phyloP scores from a whole-genome alignment of 23 red algal species.

The Gracilaria gracilis region DNA sequence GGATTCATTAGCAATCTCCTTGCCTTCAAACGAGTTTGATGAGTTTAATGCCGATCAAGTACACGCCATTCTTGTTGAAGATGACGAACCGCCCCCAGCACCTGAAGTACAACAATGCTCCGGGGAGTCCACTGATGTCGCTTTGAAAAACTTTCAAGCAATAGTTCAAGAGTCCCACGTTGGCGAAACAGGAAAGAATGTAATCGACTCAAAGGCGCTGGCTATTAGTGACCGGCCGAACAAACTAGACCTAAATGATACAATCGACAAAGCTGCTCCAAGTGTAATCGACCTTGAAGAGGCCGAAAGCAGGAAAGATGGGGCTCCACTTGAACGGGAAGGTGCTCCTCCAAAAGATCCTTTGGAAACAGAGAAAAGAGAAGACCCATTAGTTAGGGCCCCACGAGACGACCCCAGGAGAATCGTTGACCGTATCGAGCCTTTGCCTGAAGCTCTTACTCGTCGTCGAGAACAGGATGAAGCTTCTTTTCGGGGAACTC shows the following conservation, averaged over 20 bases:
- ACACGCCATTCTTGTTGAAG: neutral
- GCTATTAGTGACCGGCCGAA: neutral
- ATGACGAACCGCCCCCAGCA: conserved; percentile 3
- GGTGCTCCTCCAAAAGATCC: neutral
- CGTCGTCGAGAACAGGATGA: neutral
- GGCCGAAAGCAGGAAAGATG: neutral
- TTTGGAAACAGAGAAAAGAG: neutral
- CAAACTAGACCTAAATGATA: neutral
- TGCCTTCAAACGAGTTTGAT: neutral
- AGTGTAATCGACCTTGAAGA: neutral
- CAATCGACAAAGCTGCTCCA: neutral
- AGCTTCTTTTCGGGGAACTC: neutral
- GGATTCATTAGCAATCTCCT: neutral
- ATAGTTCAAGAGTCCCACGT: neutral
- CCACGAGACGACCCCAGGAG: neutral
- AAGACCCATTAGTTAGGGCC: neutral
- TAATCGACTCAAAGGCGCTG: neutral
- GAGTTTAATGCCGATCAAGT: neutral
- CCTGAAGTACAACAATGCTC: neutral
- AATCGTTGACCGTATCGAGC: neutral
- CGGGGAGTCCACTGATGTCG: neutral
- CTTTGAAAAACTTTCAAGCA: neutral
- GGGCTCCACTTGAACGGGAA: neutral
- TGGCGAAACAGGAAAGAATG: neutral
- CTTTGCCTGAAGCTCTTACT: neutral